Conservation (phyloP, 106 monocot species). For the Allium cepa region DNA sequence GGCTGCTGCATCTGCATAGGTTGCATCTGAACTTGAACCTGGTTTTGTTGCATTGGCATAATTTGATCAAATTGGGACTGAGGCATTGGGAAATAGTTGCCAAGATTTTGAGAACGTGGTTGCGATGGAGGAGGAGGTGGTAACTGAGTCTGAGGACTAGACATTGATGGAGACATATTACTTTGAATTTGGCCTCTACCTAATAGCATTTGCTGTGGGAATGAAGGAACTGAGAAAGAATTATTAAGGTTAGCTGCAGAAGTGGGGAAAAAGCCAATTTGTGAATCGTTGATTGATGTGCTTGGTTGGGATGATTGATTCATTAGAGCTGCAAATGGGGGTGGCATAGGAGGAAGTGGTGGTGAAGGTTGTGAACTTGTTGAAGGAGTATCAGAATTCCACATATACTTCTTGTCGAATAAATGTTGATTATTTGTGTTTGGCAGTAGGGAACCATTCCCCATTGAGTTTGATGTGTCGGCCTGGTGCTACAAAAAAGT, state of each 20-base stretch:
- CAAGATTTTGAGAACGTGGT: slow-evolving; percentile 39
- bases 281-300: slow-evolving; percentile 27
- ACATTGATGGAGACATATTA: slow-evolving; percentile 15
- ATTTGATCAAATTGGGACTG: slow-evolving; percentile 46
- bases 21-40: slow-evolving; percentile 53
- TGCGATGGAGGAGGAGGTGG: slow-evolving; percentile 83
- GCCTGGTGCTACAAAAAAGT: slow-evolving; percentile 39
- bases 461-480: slow-evolving; percentile 30
- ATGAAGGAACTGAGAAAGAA: slow-evolving; percentile 37
- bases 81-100: slow-evolving; percentile 27
- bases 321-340: slow-evolving; percentile 47
- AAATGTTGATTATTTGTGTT: slow-evolving; percentile 28
- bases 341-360: slow-evolving; percentile 67
- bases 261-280: slow-evolving; percentile 31
- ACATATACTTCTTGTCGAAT: slow-evolving; percentile 38
- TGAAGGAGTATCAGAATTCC: slow-evolving; percentile 33
- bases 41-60: slow-evolving; percentile 34
- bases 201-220: slow-evolving; percentile 34
- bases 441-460: slow-evolving; percentile 22
- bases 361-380: slow-evolving; percentile 34
- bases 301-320: slow-evolving; percentile 32
- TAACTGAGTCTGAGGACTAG: slow-evolving; percentile 25
- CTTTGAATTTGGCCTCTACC: slow-evolving; percentile 29
- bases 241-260: slow-evolving; percentile 23
- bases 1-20: slow-evolving; percentile 62